phyloP scores from a whole-genome alignment of 1,284 basidiomycete species.

The Microbotryomycetes sp. region DNA sequence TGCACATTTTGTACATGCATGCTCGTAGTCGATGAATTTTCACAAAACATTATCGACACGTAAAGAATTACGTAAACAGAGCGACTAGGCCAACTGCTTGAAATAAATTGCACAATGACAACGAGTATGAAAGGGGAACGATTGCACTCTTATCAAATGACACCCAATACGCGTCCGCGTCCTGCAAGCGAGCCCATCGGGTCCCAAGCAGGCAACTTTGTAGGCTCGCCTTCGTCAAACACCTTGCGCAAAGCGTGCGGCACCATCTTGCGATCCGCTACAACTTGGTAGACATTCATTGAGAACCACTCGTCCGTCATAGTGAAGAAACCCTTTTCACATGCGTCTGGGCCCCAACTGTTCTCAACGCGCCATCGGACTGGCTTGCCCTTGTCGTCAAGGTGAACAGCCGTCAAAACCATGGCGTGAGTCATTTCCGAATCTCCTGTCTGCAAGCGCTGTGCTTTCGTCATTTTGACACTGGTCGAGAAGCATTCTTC shows the following conservation, averaged over 20 bases:
- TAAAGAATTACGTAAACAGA: too few species aligned
- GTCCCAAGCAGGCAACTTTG: conserved; percentile 66
- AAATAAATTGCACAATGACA: too few species aligned
- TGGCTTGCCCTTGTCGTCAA: conserved; percentile 65
- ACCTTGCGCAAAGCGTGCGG: conserved; percentile 71
- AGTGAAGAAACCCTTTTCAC: conserved; percentile 62
- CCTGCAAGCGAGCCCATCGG: conserved; percentile 32
- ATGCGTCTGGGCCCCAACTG: conserved; percentile 75
- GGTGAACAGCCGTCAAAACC: conserved; percentile 70
- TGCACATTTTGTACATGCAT: too few species aligned
- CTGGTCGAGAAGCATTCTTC: conserved; percentile 53
- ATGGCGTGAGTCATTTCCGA: conserved; percentile 83
- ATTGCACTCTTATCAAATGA: too few species aligned
- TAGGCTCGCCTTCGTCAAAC: conserved; percentile 57
- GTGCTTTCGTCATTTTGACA: conserved; percentile 64
- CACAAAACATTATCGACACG: too few species aligned
- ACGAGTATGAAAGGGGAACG: too few species aligned
- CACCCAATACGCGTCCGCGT: neutral
- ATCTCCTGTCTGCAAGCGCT: conserved; percentile 73
- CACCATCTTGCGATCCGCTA: conserved; percentile 61
- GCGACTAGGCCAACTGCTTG: too few species aligned
- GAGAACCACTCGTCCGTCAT: conserved; percentile 63
- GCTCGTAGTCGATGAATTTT: too few species aligned
- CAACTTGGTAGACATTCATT: conserved; percentile 79
- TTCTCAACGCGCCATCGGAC: conserved; percentile 92